Percentiles rank a stretch among this genome's conserved stretches.
Conservation (phyloP, 805 yeast species). For the Ogataea paraovalis region DNA sequence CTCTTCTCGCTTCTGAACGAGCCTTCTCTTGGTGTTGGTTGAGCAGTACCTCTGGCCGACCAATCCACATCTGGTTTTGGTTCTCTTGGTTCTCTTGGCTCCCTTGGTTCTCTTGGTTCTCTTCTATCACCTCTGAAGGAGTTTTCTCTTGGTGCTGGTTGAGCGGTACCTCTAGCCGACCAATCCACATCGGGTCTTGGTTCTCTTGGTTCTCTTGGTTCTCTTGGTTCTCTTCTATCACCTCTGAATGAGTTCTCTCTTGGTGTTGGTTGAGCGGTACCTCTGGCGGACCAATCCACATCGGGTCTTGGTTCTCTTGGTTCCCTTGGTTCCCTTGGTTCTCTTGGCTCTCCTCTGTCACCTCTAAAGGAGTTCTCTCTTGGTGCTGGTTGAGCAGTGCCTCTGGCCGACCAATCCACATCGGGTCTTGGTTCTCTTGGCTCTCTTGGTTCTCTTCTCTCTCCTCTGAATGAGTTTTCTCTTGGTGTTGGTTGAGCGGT, state of each 20-base stretch:
- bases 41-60: slow-evolving; percentile 32
- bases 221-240: slow-evolving; percentile 23
- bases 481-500: slow-evolving; percentile 15
- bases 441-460: slow-evolving; percentile 19
- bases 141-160: slow-evolving; percentile 5
- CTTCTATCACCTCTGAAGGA: slow-evolving; percentile 12
- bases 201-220: slow-evolving; percentile 33
- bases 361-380: slow-evolving; percentile 26
- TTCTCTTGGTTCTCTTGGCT: slow-evolving; percentile 35
- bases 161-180: slow-evolving; percentile 38
- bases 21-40: slow-evolving; percentile 13
- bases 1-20: slow-evolving; percentile 27
- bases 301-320: slow-evolving; percentile 49
- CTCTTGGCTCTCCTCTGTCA: slow-evolving; percentile 22
- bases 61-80: slow-evolving; percentile 53
- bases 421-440: too few species aligned
- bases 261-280: slow-evolving; percentile 20
- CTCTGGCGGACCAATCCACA: slow-evolving; percentile 43
- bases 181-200: slow-evolving; percentile 25
- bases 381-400: too few species aligned
- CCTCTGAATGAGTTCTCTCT: slow-evolving; percentile 21
- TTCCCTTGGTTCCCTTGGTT: slow-evolving; percentile 29
- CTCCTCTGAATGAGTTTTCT: slow-evolving; percentile 7
- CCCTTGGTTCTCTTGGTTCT: slow-evolving; percentile 33
- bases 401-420: too few species aligned